Evolutionary conservation across 2,329 filamentous ascomycete genomes (phyloP).

Genomic region (Malbranchea cinnamomea): DNA sequence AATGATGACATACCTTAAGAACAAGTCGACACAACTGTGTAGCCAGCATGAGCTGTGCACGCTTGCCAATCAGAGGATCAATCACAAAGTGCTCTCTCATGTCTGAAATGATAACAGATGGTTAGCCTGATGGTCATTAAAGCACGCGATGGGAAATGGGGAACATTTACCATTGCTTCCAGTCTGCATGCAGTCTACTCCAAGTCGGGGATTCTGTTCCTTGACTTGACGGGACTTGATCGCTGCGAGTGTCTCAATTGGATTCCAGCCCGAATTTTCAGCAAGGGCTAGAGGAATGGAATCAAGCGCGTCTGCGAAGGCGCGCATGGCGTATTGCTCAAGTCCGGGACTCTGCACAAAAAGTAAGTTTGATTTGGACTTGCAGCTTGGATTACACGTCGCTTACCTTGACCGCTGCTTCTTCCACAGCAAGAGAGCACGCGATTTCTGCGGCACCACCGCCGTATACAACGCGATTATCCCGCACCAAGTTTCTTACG

Average conservation of each 20-base stretch:
- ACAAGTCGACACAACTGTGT: conserved; percentile 98
- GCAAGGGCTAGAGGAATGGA: conserved; percentile 87
- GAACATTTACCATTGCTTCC: conserved; percentile 60
- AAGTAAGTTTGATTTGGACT: background rate
- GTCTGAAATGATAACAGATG: conserved; percentile 38
- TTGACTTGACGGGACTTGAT: conserved; percentile 96
- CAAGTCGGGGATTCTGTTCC: conserved; percentile 61
- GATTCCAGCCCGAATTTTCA: conserved; percentile 91
- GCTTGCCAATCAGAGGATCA: conserved; percentile 94
- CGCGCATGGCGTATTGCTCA: conserved; percentile 97
- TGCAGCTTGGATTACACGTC: too few species aligned
- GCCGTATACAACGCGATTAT: conserved; percentile 95
- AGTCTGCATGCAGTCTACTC: conserved; percentile 94
- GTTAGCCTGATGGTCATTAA: conserved; percentile 1
- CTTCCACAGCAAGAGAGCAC: conserved; percentile 89
- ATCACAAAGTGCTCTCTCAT: conserved; percentile 99
- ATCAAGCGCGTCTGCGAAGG: conserved; percentile 90
- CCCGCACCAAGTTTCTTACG: conserved; percentile 85
- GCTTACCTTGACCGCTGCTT: conserved; percentile 64
- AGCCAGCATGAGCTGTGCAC: conserved; percentile 87
- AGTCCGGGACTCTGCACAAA: conserved; percentile 62
- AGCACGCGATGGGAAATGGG: conserved; percentile 1
- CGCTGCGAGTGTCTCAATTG: conserved; percentile 85
- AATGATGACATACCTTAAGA: conserved; percentile 50
- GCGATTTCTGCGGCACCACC: conserved; percentile 95